These are phyloP conservation scores for Globisporangium echinulatum DNA, from an alignment of 352 stramenopile species.

Conservation along the genomic window DNA sequence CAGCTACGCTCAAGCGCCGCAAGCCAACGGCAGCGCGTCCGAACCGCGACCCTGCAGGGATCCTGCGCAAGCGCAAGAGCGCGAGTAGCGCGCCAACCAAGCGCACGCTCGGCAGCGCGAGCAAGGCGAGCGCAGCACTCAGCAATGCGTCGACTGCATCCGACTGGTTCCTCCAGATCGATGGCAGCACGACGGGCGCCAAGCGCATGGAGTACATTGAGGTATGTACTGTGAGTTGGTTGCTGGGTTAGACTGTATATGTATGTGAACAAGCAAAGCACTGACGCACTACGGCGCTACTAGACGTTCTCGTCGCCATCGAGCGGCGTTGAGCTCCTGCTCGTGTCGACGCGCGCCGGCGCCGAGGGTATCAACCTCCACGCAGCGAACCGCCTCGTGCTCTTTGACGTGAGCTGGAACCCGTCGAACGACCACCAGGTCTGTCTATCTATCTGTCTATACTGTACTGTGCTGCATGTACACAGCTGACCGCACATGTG, in stretches of 20 bases:
- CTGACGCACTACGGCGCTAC: neutral
- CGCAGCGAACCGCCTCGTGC: constrained; percentile 84
- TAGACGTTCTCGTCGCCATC: constrained; percentile 55
- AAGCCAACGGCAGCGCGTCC: constrained; percentile 18
- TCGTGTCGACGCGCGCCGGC: constrained; percentile 77
- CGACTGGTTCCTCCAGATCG: constrained; percentile 81
- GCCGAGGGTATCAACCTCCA: constrained; percentile 87
- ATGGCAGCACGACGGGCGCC: constrained; percentile 58
- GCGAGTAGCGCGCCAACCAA: constrained; percentile 10
- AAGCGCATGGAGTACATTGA: constrained; percentile 86
- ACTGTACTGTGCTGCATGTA: too few species aligned
- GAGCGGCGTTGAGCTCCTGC: constrained; percentile 57
- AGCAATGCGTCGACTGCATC: constrained; percentile 9
- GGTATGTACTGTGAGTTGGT: constrained; percentile 19
- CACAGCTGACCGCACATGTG: neutral
- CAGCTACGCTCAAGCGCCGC: constrained; percentile 24
- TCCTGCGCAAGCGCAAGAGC: constrained; percentile 40
- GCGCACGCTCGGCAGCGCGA: neutral
- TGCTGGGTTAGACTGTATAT: neutral
- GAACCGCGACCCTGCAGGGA: constrained; percentile 51
- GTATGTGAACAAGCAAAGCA: too few species aligned
- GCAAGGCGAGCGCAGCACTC: neutral
- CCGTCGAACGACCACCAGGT: constrained; percentile 88
- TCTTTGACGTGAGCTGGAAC: constrained; percentile 91
- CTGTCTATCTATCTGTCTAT: neutral